Percentiles rank a stretch among this genome's conserved stretches.
These are phyloP conservation scores for Eucalyptus tenuipes DNA, from an alignment of 345 rosid species.

Conservation along the genomic window DNA sequence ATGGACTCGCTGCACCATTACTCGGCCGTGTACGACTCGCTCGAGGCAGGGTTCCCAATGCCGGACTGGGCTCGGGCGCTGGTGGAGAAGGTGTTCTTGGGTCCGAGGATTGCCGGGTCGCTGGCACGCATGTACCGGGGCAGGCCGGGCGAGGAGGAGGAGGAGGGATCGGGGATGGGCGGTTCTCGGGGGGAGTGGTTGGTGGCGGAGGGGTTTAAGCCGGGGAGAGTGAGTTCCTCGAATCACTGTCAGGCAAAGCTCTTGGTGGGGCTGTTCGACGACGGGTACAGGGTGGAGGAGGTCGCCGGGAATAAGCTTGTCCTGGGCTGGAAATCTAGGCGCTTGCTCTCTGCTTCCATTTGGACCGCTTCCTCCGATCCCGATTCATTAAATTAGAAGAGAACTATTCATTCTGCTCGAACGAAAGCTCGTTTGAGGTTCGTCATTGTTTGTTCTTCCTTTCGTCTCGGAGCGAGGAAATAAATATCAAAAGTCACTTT, in stretches of 20 bases:
- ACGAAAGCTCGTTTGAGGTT: background rate
- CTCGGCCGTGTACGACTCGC: conserved; percentile 77
- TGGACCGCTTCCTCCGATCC: conserved; percentile 29
- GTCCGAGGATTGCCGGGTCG: conserved; percentile 54
- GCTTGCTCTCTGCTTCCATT: conserved; percentile 67
- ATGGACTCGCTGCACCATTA: conserved; percentile 79
- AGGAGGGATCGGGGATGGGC: background rate
- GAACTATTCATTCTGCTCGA: background rate
- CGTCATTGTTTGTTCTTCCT: background rate
- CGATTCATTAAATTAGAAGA: background rate
- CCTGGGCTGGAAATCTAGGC: conserved; percentile 74
- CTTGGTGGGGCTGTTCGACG: conserved; percentile 58
- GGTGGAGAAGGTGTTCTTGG: conserved; percentile 56
- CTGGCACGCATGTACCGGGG: conserved; percentile 25
- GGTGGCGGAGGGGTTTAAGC: conserved; percentile 27
- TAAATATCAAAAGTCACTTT: background rate
- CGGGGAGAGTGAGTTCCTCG: conserved; percentile 40
- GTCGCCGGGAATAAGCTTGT: conserved; percentile 41
- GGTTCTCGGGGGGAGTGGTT: conserved; percentile 42
- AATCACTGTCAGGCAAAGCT: conserved; percentile 81
- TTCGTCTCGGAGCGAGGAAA: background rate
- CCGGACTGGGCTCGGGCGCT: conserved; percentile 40
- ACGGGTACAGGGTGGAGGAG: conserved; percentile 65
- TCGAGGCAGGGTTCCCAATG: conserved; percentile 65
- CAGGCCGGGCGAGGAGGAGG: conserved; percentile 2